Base-by-base conservation (phyloP, 805 yeast species). In the Hermanozyma aechmeae region DNA sequence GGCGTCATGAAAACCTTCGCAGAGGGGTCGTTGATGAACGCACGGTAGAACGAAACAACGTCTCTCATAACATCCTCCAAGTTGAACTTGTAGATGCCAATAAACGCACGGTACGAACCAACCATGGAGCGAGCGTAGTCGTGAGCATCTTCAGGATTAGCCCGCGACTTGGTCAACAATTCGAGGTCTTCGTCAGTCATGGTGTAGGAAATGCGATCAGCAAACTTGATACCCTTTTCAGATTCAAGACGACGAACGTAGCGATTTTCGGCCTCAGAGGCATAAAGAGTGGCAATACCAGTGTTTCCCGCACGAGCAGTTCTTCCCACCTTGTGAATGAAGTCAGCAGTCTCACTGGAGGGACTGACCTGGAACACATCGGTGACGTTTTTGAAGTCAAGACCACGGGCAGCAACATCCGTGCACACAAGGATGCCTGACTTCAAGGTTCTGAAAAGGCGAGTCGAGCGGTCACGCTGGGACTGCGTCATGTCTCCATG, bases 371-470 rank as follows among this genome's bases (percentile, higher is more conserved):
- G 96, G 43, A 81, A 61, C 29, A 89, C 96, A 49, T 84, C 83
- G 15, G 85, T 58, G 16, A 89, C 93, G 43, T 74, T 73, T 32
- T 87, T 92, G 68, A 89, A 83, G 61, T 89, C 96, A 79, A 89
- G 77, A 42, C 97, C 97, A 59, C 97, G 76, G 10, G 96, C 96
- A 37, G 87, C 93, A 34, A 89, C 96, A 56, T 86, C 95, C 5
- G 96, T 82, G 32, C 89, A 78, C 31, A 89, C 72, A 33, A 89
- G 65, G 25, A 87, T 49, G 32, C 84, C 81, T 54, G 33, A 50
- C 33, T 36, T 42, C 17, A 39, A 19, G 5, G 15, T 29, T 39
- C 76, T 70, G 62, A 78, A 82, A 20, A 48, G 46, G 28, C 61
- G 63, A 21, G 81, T 73, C 15, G 73, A 54, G 36, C 62, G 58